These are phyloP conservation scores for Wickerhamomyces queroliae DNA, from an alignment of 805 yeast species.

Conservation along the genomic window DNA sequence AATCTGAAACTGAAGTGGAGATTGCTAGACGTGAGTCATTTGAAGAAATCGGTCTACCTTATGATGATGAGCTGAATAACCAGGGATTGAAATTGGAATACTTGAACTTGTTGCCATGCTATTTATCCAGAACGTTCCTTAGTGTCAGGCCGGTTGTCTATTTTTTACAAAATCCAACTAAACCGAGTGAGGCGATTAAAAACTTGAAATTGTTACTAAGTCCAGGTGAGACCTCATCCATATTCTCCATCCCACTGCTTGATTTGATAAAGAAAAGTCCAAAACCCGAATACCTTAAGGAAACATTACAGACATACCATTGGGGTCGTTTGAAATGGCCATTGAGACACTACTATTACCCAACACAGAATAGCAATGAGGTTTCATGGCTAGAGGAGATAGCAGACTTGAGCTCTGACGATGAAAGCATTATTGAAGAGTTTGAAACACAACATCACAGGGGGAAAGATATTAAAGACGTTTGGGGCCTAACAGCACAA, in stretches of 20 bases:
- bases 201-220: conserved; percentile 45
- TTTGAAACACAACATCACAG: conserved; percentile 23
- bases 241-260: conserved; percentile 63
- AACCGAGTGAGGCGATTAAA: conserved; percentile 18
- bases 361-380: conserved; percentile 47
- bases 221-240: conserved; percentile 71
- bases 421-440: conserved; percentile 27
- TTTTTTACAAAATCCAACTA: conserved; percentile 36
- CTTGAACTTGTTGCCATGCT: conserved; percentile 65
- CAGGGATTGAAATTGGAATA: conserved; percentile 57
- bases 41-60: conserved; percentile 79
- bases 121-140: conserved; percentile 72
- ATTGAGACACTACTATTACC: conserved; percentile 55
- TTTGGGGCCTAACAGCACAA: conserved; percentile 83
- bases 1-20: conserved; percentile 58
- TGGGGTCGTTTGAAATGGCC: conserved; percentile 78
- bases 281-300: conserved; percentile 26
- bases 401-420: conserved; percentile 54
- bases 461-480: conserved; percentile 51
- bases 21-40: conserved; percentile 78
- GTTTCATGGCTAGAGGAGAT: conserved; percentile 58
- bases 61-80: conserved; percentile 35
- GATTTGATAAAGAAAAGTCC: conserved; percentile 39
- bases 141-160: conserved; percentile 82
- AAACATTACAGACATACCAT: conserved; percentile 30